phyloP scores from a whole-genome alignment of 257 asterid species.

The Forsythia viridissima region DNA sequence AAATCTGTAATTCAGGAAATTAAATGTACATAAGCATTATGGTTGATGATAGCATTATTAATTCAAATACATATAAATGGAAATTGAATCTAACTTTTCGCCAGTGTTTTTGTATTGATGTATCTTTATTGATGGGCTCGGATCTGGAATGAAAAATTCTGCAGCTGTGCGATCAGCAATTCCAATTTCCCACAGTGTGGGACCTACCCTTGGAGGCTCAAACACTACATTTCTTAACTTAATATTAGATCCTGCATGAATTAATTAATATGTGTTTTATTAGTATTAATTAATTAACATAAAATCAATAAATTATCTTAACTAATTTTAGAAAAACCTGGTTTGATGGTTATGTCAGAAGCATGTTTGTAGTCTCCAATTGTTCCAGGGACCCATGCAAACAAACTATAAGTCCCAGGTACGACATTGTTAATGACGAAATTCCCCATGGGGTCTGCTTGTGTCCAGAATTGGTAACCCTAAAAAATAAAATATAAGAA shows the following conservation, averaged over 20 bases:
- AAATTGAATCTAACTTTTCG: constrained; percentile 30
- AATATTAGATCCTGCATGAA: constrained; percentile 32
- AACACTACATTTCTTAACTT: constrained; percentile 35
- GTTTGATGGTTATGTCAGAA: constrained; percentile 27
- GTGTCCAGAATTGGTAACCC: constrained; percentile 77
- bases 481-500: background rate
- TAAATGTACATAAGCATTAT: background rate
- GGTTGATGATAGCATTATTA: background rate
- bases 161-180: constrained; percentile 63
- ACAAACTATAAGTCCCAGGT: constrained; percentile 56
- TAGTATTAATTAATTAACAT: background rate
- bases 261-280: no score
- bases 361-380: constrained; percentile 64
- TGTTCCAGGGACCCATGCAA: constrained; percentile 51
- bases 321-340: constrained; percentile 31
- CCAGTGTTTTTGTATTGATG: constrained; percentile 20
- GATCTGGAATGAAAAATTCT: constrained; percentile 60
- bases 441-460: constrained; percentile 38
- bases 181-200: constrained; percentile 82
- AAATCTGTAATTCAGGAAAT: constrained; percentile 34
- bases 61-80: background rate
- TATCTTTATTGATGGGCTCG: constrained; percentile 30
- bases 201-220: constrained; percentile 54
- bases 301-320: background rate
- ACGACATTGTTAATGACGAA: constrained; percentile 46